phyloP scores from a whole-genome alignment of 306 rosid genomes.

The Fragaria vesca region DNA sequence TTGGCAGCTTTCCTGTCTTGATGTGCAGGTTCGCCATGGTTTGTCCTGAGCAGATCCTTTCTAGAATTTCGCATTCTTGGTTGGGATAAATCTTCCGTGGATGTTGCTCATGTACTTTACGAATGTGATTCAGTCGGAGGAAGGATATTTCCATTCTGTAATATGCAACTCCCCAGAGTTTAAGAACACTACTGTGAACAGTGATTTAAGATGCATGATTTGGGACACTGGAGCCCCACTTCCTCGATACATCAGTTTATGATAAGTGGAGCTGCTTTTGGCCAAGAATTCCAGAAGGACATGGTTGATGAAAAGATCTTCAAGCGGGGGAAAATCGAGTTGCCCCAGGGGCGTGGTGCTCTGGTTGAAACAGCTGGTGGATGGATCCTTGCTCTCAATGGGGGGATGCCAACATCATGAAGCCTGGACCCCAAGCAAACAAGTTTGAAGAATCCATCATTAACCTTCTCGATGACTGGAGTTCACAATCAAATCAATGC shows the following conservation, averaged over 20 bases:
- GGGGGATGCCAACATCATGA: conserved; percentile 68
- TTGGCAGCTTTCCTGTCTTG: conserved; percentile 7
- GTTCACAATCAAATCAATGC: conserved; percentile 62
- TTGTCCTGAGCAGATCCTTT: conserved; percentile 71
- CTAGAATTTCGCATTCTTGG: conserved; percentile 82
- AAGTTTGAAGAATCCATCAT: conserved; percentile 64
- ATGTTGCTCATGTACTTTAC: conserved; percentile 84
- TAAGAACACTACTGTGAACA: conserved; percentile 79
- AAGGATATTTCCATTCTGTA: conserved; percentile 91
- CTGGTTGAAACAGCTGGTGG: conserved; percentile 74
- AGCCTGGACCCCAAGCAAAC: conserved; percentile 77
- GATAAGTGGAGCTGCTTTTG: conserved; percentile 86
- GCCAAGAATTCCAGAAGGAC: conserved; percentile 60
- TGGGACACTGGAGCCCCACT: conserved; percentile 96
- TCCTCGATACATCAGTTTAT: conserved; percentile 65
- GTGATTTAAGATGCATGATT: conserved; percentile 73
- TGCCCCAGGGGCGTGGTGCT: conserved; percentile 81
- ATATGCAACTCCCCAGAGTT: conserved; percentile 82
- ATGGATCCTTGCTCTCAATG: conserved; percentile 81
- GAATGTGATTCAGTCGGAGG: conserved; percentile 75
- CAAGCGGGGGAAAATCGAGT: conserved; percentile 51
- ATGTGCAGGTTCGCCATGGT: conserved; percentile 93
- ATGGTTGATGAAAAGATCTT: conserved; percentile 68
- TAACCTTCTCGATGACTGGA: conserved; percentile 71
- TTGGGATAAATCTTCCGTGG: conserved; percentile 96